These are phyloP conservation scores for Hemileccinum rubropunctum DNA, from an alignment of 768 basidiomycete species.

Conservation along the genomic window DNA sequence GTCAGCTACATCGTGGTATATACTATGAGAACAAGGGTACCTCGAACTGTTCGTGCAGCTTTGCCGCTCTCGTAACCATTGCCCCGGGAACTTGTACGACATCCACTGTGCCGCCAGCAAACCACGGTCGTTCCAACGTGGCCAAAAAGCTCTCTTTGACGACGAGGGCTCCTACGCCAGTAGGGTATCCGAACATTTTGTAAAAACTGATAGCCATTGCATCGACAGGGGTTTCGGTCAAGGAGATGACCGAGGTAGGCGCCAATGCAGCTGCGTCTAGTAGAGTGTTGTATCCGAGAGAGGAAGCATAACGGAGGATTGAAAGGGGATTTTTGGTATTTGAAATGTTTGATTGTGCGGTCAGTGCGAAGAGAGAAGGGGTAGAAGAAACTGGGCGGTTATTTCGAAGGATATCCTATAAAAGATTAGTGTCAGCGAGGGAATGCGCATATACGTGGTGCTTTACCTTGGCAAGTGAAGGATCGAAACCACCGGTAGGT, in stretches of 20 bases:
- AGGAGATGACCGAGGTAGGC: constrained; percentile 65
- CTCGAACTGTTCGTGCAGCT: constrained; percentile 75
- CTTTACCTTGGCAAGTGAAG: constrained; percentile 56
- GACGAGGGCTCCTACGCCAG: constrained; percentile 77
- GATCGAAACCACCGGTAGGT: constrained; percentile 61
- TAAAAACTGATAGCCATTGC: constrained; percentile 85
- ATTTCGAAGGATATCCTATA: constrained; percentile 52
- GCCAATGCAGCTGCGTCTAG: constrained; percentile 82
- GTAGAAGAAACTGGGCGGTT: constrained; percentile 41
- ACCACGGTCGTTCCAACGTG: constrained; percentile 72
- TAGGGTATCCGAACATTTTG: constrained; percentile 89
- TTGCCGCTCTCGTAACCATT: constrained; percentile 56
- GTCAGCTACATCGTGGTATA: constrained; percentile 1
- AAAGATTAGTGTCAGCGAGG: not conserved
- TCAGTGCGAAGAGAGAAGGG: constrained; percentile 69
- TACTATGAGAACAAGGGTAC: constrained; percentile 34
- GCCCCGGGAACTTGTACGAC: constrained; percentile 80
- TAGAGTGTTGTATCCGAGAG: constrained; percentile 70
- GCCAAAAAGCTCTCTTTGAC: constrained; percentile 67
- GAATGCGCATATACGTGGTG: constrained; percentile 19
- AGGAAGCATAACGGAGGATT: constrained; percentile 59
- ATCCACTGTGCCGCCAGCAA: constrained; percentile 79
- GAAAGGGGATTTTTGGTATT: constrained; percentile 71
- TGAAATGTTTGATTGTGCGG: constrained; percentile 80
- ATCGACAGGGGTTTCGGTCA: constrained; percentile 67